These are phyloP conservation scores for Phoma sp. DNA, from an alignment of 2,329 filamentous ascomycete species.

Conservation along the genomic window DNA sequence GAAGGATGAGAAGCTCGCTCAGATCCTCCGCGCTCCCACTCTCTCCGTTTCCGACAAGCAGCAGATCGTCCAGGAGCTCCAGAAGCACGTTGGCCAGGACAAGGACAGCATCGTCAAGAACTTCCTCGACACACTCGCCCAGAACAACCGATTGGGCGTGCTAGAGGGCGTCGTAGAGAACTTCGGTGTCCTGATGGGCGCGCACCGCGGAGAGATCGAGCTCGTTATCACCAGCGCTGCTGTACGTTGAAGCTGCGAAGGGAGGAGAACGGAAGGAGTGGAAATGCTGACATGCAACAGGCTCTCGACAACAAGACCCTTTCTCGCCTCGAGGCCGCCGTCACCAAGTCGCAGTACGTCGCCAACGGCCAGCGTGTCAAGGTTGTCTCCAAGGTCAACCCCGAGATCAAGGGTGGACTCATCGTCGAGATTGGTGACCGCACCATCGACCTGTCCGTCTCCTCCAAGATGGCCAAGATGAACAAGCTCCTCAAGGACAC, in stretches of 20 bases:
- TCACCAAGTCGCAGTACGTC: conserved; percentile 87
- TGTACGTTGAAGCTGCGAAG: conserved; percentile 60
- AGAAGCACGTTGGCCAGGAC: conserved; percentile 74
- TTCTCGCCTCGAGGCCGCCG: conserved; percentile 81
- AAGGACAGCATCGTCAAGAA: conserved; percentile 88
- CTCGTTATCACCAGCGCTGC: conserved; percentile 87
- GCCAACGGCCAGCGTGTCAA: conserved; percentile 96
- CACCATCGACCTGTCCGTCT: conserved; percentile 96
- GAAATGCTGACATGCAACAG: conserved; percentile 53
- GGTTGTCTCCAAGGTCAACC: conserved; percentile 93
- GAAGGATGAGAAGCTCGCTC: conserved; percentile 80
- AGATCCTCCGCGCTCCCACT: conserved; percentile 80
- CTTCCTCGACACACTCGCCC: conserved; percentile 86
- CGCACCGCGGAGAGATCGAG: conserved; percentile 91
- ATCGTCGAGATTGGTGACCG: conserved; percentile 96
- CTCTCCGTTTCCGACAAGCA: conserved; percentile 81
- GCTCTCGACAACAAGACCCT: conserved; percentile 87
- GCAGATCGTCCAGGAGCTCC: conserved; percentile 83
- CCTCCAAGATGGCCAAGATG: conserved; percentile 93
- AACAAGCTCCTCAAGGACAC: conserved; percentile 98
- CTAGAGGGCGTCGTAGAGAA: conserved; percentile 84
- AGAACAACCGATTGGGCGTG: conserved; percentile 92
- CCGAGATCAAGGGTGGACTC: conserved; percentile 91
- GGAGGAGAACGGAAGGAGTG: not conserved
- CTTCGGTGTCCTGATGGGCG: conserved; percentile 86